Evolutionary conservation across 225 moss, liverwort and hornwort genomes (phyloP).

Genomic region (Physcomitrium patens): DNA sequence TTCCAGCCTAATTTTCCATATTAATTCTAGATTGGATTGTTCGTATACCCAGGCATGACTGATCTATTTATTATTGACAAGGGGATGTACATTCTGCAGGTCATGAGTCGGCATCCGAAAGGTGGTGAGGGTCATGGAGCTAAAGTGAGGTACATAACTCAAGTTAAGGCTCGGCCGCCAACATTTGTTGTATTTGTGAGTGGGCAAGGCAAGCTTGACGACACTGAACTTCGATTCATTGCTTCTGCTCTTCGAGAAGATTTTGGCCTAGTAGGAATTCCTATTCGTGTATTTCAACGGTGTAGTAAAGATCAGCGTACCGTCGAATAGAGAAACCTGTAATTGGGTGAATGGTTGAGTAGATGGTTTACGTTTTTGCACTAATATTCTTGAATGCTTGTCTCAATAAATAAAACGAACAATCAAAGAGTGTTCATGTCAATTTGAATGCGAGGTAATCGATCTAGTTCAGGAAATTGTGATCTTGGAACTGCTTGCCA

Average conservation of each 20-base stretch:
- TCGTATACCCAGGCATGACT: background rate
- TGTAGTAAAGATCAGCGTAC: constrained; percentile 60
- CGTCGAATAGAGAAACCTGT: constrained; percentile 21
- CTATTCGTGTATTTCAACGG: constrained; percentile 88
- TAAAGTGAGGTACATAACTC: constrained; percentile 93
- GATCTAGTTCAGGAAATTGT: too few relatives aligned
- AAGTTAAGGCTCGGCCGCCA: constrained; percentile 98
- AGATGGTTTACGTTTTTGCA: too few relatives aligned
- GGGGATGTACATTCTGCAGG: constrained; percentile 42
- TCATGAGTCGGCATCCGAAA: constrained; percentile 87
- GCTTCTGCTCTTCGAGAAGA: constrained; percentile 92
- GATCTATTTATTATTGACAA: constrained; percentile 9
- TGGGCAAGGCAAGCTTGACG: constrained; percentile 82
- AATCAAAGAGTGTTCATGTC: too few relatives aligned
- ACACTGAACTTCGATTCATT: constrained; percentile 89
- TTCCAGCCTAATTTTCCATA: background rate
- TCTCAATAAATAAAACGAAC: too few relatives aligned
- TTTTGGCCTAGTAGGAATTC: constrained; percentile 81
- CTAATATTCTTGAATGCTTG: too few relatives aligned
- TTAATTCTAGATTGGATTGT: background rate
- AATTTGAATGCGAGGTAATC: too few relatives aligned
- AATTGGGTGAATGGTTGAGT: too few relatives aligned
- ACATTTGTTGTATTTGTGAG: constrained; percentile 97
- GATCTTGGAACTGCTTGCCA: too few relatives aligned
- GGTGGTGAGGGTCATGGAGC: constrained; percentile 72